A percentile compares a stretch with the other conserved stretches of the same genome.
Conservation (phyloP, 208 protist genomes). For the Trypanosoma caninum region DNA sequence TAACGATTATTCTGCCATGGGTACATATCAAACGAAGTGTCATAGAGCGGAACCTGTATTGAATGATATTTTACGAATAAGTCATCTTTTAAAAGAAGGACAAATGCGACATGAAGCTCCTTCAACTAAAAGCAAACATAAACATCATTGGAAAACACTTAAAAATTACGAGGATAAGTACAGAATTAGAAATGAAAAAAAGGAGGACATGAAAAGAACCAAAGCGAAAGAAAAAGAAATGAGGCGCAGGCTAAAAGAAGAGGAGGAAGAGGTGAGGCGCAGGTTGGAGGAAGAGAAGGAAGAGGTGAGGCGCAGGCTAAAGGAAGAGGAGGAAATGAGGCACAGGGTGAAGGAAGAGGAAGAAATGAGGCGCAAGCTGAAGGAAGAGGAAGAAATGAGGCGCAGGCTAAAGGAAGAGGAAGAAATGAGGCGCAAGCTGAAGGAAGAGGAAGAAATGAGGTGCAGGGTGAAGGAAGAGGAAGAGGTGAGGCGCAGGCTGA, state of each 20-base stretch:
- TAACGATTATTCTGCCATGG: too few species aligned
- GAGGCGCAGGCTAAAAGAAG: not conserved
- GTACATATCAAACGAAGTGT: too few species aligned
- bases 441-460: constrained; percentile 1
- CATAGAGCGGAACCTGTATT: too few species aligned
- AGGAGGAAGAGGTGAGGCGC: constrained; percentile 10
- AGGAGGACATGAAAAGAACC: too few species aligned
- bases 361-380: constrained; percentile 3
- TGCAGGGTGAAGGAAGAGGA: not conserved
- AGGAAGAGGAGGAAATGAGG: constrained; percentile 12
- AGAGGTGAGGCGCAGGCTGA: not conserved
- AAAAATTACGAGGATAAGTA: too few species aligned
- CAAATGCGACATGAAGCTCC: too few species aligned
- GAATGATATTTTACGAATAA: too few species aligned
- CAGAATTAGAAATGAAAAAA: too few species aligned
- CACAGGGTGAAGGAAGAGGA: constrained; percentile 10
- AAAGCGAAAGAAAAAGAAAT: not conserved
- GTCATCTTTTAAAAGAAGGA: too few species aligned
- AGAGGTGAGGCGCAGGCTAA: not conserved
- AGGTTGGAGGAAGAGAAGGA: constrained; percentile 14
- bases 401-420: constrained; percentile 9
- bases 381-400: constrained; percentile 7
- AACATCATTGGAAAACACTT: too few species aligned
- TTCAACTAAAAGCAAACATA: too few species aligned
- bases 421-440: not conserved